phyloP scores from a whole-genome alignment of 1,284 basidiomycete species.

The Naganishia albida region DNA sequence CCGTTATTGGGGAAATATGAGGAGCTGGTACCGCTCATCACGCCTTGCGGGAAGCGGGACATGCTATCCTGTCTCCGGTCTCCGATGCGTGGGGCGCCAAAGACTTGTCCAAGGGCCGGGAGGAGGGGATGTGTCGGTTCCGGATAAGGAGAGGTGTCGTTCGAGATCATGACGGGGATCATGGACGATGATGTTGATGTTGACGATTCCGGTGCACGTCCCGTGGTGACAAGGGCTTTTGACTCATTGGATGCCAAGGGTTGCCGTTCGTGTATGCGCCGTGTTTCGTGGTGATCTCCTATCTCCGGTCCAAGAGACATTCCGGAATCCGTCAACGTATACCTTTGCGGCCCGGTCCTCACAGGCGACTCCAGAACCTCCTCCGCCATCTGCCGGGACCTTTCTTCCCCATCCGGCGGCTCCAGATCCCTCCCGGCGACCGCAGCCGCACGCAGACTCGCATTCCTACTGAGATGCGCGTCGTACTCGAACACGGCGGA shows the following conservation, averaged over 20 bases:
- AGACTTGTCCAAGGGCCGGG: neutral
- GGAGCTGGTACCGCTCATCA: constrained; percentile 22
- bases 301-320: neutral
- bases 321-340: constrained; percentile 7
- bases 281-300: constrained; percentile 1
- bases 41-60: constrained; percentile 14
- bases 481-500: constrained; percentile 20
- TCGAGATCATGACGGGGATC: constrained; percentile 17
- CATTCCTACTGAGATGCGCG: constrained; percentile 15
- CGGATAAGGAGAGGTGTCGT: neutral
- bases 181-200: neutral
- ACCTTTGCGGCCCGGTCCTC: neutral
- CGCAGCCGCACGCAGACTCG: constrained; percentile 1
- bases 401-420: no score
- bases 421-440: neutral
- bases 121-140: constrained; percentile 3
- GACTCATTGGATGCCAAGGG: neutral
- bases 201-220: neutral
- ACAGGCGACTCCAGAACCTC: neutral
- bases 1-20: neutral
- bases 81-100: neutral
- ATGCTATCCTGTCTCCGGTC: constrained; percentile 12
- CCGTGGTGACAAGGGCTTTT: neutral
- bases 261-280: neutral
- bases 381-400: no score